These are phyloP conservation scores for Pseudocercospora ulei DNA, from an alignment of 2,329 filamentous ascomycete species.

Conservation along the genomic window DNA sequence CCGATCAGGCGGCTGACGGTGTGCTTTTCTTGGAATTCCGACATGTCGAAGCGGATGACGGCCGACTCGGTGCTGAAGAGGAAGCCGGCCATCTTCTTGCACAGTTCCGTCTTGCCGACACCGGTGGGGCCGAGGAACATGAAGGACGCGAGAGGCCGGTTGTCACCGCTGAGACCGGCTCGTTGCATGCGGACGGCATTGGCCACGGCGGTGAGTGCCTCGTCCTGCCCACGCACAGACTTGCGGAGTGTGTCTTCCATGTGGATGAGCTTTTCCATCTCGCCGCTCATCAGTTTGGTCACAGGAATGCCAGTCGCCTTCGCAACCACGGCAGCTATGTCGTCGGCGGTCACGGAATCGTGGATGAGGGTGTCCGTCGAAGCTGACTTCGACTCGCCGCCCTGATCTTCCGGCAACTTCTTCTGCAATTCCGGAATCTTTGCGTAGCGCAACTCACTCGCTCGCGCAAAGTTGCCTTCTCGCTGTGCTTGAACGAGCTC, in stretches of 20 bases:
- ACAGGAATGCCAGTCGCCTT: constrained; percentile 87
- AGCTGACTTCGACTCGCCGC: constrained; percentile 36
- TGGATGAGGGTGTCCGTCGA: constrained; percentile 59
- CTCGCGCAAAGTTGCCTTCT: constrained; percentile 76
- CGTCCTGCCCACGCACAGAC: constrained; percentile 84
- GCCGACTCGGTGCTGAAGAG: constrained; percentile 86
- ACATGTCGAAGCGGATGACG: constrained; percentile 94
- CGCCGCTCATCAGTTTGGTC: constrained; percentile 81
- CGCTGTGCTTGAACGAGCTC: constrained; percentile 83
- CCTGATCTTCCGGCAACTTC: constrained; percentile 66
- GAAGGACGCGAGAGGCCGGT: constrained; percentile 83
- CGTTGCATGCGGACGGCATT: constrained; percentile 90
- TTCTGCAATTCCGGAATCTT: constrained; percentile 72
- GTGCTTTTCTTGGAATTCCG: constrained; percentile 94
- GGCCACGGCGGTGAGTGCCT: constrained; percentile 80
- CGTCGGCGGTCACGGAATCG: constrained; percentile 88
- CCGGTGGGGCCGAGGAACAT: constrained; percentile 97
- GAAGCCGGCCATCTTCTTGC: constrained; percentile 89
- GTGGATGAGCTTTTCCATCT: constrained; percentile 85
- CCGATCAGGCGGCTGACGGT: constrained; percentile 89
- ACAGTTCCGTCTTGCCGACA: constrained; percentile 93
- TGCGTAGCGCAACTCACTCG: constrained; percentile 83
- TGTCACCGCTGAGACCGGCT: constrained; percentile 82
- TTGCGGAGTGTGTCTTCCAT: constrained; percentile 86
- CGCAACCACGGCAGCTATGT: constrained; percentile 86